These are phyloP conservation scores for Moniliophthora roreri DNA, from an alignment of 1,284 basidiomycete genomes.

Conservation along the genomic window DNA sequence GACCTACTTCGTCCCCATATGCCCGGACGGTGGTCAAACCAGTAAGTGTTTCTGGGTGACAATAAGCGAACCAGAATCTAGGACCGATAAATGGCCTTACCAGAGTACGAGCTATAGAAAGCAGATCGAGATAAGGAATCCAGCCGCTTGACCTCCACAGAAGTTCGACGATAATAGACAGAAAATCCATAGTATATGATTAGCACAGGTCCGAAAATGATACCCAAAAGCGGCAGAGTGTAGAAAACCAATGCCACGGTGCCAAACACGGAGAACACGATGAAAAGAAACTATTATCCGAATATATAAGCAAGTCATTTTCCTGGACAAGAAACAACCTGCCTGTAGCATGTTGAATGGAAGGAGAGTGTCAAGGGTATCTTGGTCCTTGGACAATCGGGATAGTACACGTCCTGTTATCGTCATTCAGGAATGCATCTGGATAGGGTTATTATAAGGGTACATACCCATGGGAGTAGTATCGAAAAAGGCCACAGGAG, in stretches of 20 bases:
- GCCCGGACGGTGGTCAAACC: conserved; percentile 33
- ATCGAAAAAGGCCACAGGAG: conserved; percentile 66
- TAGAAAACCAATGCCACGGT: conserved; percentile 61
- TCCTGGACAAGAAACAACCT: neutral
- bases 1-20: conserved; percentile 38
- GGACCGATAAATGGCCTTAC: neutral
- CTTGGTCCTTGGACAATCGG: conserved; percentile 47
- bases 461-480: conserved; percentile 60
- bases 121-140: conserved; percentile 68
- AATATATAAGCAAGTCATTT: neutral
- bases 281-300: conserved; percentile 42
- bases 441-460: conserved; percentile 15
- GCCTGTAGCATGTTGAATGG: conserved; percentile 28
- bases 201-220: conserved; percentile 52
- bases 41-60: conserved; percentile 13
- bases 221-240: conserved; percentile 60
- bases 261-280: conserved; percentile 48
- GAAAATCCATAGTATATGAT: conserved; percentile 49
- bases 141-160: conserved; percentile 67
- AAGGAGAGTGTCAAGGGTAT: conserved; percentile 41
- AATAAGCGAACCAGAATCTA: neutral
- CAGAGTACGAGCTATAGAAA: conserved; percentile 53
- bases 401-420: conserved; percentile 38
- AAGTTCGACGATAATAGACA: conserved; percentile 54
- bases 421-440: conserved; percentile 22